Conservation (phyloP, 257 asterid genomes). For the Thymus mandschuricus region DNA sequence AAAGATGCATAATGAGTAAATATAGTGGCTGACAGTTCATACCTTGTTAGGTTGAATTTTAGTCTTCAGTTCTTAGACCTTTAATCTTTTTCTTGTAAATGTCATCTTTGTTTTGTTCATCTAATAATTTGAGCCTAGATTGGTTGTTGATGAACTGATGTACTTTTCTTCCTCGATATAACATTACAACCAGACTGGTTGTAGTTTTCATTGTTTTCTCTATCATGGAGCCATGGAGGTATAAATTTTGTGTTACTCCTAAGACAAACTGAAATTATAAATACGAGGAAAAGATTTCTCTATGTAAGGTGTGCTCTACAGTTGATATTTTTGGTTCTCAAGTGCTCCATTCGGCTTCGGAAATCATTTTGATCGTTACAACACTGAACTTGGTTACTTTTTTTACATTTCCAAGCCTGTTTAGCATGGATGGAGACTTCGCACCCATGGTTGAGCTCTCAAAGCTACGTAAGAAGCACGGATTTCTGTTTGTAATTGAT, state of each 20-base stretch:
- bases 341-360: neutral
- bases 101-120: neutral
- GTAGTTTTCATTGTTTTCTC: neutral
- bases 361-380: conserved; percentile 10
- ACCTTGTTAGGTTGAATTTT: conserved; percentile 6
- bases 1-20: neutral
- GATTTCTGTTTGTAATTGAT: conserved; percentile 89
- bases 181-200: neutral
- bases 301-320: neutral
- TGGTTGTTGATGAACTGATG: conserved; percentile 18
- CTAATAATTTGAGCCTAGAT: neutral
- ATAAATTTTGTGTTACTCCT: neutral
- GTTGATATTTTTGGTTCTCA: conserved; percentile 20
- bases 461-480: conserved; percentile 86
- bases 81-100: neutral
- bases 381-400: conserved; percentile 20
- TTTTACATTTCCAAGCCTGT: conserved; percentile 60
- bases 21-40: neutral
- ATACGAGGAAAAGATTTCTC: neutral
- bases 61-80: neutral
- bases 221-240: neutral
- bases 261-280: neutral
- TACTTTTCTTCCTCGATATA: conserved; percentile 2
- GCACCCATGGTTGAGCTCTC: conserved; percentile 88
- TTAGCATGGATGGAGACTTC: conserved; percentile 99